A percentile compares a stretch with the other conserved stretches of the same genome.
These are phyloP conservation scores for Hordeum pubiflorum DNA, from an alignment of 202 grass and related monocot genomes.

Conservation along the genomic window DNA sequence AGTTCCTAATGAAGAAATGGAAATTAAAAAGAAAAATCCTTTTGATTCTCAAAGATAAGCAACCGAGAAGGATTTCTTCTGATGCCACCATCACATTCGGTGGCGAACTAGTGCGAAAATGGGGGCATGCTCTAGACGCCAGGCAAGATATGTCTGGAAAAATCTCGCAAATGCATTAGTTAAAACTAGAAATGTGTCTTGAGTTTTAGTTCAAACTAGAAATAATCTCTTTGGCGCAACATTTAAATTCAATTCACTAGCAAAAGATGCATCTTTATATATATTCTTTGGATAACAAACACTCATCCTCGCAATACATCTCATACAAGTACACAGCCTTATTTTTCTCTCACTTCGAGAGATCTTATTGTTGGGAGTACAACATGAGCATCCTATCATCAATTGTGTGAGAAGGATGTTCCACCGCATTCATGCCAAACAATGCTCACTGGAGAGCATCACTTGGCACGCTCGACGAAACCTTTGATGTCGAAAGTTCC, in stretches of 20 bases:
- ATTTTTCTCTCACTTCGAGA: neutral
- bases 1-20: no score
- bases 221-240: no score
- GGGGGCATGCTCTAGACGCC: no score
- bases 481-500: conserved; percentile 62
- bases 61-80: no score
- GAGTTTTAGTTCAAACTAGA: neutral
- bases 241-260: neutral
- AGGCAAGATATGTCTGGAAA: no score
- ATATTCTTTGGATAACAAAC: neutral
- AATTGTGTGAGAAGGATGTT: neutral
- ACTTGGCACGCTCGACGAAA: conserved; percentile 45
- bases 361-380: conserved; percentile 1
- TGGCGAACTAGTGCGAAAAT: no score
- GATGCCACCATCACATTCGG: no score
- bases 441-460: neutral
- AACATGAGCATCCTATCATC: conserved; percentile 1
- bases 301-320: neutral
- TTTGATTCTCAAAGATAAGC: no score
- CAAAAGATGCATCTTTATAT: neutral
- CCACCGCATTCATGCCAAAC: neutral
- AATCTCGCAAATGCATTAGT: no score
- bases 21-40: no score
- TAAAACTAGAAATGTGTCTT: no score
- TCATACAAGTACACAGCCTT: neutral